Conservation (phyloP, 345 rosid genomes). For the Balakata baccata region DNA sequence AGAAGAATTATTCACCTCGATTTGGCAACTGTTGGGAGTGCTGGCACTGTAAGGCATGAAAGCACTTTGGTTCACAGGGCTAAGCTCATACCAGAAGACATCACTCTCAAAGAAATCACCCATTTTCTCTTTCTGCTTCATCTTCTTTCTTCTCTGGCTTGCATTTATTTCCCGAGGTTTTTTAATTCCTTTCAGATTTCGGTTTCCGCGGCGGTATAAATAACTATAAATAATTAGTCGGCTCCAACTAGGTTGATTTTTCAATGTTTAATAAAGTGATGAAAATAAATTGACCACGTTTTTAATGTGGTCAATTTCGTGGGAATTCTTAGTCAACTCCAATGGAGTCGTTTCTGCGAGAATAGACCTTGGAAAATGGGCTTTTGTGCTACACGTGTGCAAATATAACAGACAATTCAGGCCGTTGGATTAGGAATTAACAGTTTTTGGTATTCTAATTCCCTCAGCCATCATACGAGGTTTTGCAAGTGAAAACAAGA, state of each 20-base stretch:
- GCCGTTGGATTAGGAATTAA: too few species aligned
- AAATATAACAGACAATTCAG: too few species aligned
- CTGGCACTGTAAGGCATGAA: slow-evolving; percentile 38
- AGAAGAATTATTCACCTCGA: neutral
- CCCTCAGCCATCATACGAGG: too few species aligned
- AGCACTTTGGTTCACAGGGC: slow-evolving; percentile 33
- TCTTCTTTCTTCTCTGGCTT: neutral
- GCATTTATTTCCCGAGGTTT: neutral
- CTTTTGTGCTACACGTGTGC: too few species aligned
- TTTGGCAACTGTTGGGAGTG: neutral
- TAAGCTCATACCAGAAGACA: slow-evolving; percentile 27
- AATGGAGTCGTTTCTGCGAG: neutral
- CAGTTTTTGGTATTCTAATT: too few species aligned
- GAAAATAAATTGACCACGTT: neutral
- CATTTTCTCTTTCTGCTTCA: slow-evolving; percentile 11
- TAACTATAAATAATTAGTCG: slow-evolving; percentile 11
- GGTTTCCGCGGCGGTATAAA: neutral
- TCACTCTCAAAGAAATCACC: slow-evolving; percentile 30
- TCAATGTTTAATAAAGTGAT: neutral
- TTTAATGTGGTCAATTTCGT: slow-evolving; percentile 25
- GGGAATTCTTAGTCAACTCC: neutral
- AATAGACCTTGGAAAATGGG: too few species aligned
- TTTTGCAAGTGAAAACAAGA: too few species aligned
- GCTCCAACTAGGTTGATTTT: neutral
- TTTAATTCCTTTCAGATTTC: slow-evolving; percentile 10